phyloP scores from a whole-genome alignment of 2,329 filamentous ascomycete genomes.

The Ustulina deusta region DNA sequence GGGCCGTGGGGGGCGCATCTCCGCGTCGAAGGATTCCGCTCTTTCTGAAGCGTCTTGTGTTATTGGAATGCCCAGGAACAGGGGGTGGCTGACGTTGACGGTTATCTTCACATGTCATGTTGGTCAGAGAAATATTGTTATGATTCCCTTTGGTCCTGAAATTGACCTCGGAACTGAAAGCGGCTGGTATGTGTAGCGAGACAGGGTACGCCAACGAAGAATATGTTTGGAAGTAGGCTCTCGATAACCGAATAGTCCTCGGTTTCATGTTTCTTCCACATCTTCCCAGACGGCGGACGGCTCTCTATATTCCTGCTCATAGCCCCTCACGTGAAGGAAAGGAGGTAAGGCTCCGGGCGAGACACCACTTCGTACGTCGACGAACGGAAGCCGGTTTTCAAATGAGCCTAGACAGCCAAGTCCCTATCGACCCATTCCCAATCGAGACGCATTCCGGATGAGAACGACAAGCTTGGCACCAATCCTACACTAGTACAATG shows the following conservation, averaged over 20 bases:
- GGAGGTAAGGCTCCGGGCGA: conserved; percentile 2
- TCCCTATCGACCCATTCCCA: background rate
- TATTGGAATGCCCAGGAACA: conserved; percentile 5
- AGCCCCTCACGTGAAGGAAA: background rate
- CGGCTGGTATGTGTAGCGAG: background rate
- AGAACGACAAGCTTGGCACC: conserved; percentile 26
- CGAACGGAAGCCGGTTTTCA: conserved; percentile 13
- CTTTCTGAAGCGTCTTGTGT: conserved; percentile 2
- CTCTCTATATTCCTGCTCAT: background rate
- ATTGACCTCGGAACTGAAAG: background rate
- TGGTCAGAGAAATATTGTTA: background rate
- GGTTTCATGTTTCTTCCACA: background rate
- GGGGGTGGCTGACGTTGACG: background rate
- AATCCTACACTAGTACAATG: conserved; percentile 23
- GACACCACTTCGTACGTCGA: conserved; percentile 22
- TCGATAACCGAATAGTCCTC: background rate
- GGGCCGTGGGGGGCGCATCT: conserved; percentile 22
- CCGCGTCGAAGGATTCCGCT: background rate
- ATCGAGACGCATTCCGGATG: too few relatives aligned
- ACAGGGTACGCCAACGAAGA: background rate
- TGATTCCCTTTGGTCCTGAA: background rate
- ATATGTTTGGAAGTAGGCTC: background rate
- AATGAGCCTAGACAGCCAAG: conserved; percentile 2
- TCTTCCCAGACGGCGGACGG: background rate
- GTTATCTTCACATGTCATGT: background rate